These are phyloP conservation scores for Golubevia pallescens DNA, from an alignment of 1,284 basidiomycete species.

Conservation along the genomic window DNA sequence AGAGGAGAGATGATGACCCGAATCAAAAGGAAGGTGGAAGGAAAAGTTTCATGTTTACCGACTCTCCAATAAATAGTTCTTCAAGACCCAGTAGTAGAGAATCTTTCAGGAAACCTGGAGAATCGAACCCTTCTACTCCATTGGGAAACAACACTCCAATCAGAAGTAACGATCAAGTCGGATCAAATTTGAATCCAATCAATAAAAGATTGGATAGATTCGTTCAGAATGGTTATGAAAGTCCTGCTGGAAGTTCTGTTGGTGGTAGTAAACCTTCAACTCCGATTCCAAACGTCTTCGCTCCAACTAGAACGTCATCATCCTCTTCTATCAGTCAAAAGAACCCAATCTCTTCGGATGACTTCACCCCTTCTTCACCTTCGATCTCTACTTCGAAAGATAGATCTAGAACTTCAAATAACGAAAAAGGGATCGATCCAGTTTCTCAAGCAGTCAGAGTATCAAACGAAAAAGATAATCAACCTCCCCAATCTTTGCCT, in stretches of 20 bases:
- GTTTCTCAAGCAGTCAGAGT: too few relatives aligned
- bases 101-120: constrained; percentile 40
- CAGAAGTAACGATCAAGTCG: neutral
- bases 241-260: constrained; percentile 2
- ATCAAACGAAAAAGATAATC: neutral
- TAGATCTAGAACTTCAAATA: neutral
- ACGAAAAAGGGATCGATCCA: too few relatives aligned
- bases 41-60: constrained; percentile 27
- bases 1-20: neutral
- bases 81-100: constrained; percentile 25
- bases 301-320: constrained; percentile 19
- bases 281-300: constrained; percentile 40
- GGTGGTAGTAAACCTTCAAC: constrained; percentile 22
- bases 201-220: neutral
- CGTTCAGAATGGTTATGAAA: constrained; percentile 26
- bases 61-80: constrained; percentile 1
- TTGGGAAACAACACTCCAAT: constrained; percentile 3
- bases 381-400: neutral
- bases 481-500: constrained; percentile 5
- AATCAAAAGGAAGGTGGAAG: constrained; percentile 17
- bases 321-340: constrained; percentile 12
- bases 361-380: neutral
- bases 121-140: constrained; percentile 25
- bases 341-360: constrained; percentile 18
- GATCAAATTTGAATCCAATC: neutral